A percentile compares a stretch with the other conserved stretches of the same genome.
phyloP scores from a whole-genome alignment of 768 basidiomycete species.

The Chlorophyllum brunneum region DNA sequence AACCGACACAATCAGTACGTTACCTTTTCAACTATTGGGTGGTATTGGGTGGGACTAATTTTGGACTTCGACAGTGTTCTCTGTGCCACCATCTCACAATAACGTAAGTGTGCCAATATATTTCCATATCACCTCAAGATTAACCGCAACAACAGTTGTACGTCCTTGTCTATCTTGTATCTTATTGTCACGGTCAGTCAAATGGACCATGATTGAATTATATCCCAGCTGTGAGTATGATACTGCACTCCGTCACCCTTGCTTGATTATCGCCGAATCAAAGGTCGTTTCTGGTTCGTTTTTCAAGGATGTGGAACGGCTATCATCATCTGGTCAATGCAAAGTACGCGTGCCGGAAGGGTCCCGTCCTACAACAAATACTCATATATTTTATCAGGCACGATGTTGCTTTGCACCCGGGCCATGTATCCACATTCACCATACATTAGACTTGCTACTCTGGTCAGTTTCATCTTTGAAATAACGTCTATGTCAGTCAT shows the following conservation, averaged over 20 bases:
- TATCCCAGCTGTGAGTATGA: conserved; percentile 1
- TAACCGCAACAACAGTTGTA: not conserved
- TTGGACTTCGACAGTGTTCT: not conserved
- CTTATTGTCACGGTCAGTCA: not conserved
- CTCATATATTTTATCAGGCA: conserved; percentile 13
- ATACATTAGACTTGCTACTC: conserved; percentile 12
- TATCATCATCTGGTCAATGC: conserved; percentile 24
- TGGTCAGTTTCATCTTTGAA: conserved; percentile 15
- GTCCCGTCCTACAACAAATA: not conserved
- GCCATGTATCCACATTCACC: conserved; percentile 19
- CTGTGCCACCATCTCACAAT: not conserved
- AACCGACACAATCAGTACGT: conserved; percentile 1
- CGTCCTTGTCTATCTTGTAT: not conserved
- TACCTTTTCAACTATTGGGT: not conserved
- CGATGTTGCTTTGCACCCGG: conserved; percentile 23
- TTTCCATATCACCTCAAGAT: not conserved
- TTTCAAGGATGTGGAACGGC: conserved; percentile 20
- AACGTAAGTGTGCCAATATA: not conserved
- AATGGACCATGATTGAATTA: not conserved
- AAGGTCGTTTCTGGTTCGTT: conserved; percentile 20
- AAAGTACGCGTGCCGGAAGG: conserved; percentile 16
- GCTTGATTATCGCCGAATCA: not conserved
- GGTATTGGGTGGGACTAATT: no score
- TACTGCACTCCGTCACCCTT: not conserved
- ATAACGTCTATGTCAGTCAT: conserved; percentile 17